Percentiles rank a stretch among this genome's conserved stretches.
Evolutionary conservation across 2,329 filamentous ascomycete species (phyloP).

Genomic region (Fusarium secorum): DNA sequence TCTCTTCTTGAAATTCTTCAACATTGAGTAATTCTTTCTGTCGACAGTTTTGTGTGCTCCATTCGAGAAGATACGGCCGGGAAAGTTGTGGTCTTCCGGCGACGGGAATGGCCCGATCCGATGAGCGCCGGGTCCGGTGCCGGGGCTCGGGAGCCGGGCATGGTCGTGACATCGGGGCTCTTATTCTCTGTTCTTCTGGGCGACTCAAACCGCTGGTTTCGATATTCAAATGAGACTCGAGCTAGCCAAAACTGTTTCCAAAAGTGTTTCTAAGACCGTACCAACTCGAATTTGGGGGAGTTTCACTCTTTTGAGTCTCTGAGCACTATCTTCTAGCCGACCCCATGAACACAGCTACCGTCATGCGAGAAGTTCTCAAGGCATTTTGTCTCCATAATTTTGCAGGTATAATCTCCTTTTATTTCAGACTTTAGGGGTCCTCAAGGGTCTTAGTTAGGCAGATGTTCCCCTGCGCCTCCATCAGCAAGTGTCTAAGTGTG

Average conservation of each 20-base stretch:
- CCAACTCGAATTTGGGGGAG: neutral
- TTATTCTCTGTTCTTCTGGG: neutral
- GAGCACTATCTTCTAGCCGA: neutral
- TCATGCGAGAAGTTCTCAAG: constrained; percentile 36
- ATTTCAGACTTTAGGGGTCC: constrained; percentile 4
- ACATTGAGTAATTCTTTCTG: constrained; percentile 24
- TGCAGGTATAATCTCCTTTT: neutral
- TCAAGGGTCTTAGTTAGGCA: constrained; percentile 29
- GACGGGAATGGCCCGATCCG: constrained; percentile 28
- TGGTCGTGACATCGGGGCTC: constrained; percentile 25
- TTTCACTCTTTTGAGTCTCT: constrained; percentile 30
- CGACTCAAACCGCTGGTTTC: neutral
- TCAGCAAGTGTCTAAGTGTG: constrained; percentile 26
- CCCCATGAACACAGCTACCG: constrained; percentile 33
- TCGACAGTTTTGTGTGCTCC: constrained; percentile 32
- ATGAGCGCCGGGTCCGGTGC: constrained; percentile 31
- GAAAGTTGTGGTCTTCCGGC: constrained; percentile 4
- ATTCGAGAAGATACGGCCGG: constrained; percentile 39
- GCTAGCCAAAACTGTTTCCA: neutral
- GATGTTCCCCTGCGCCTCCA: constrained; percentile 34
- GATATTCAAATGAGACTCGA: neutral
- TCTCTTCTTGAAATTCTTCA: constrained; percentile 34
- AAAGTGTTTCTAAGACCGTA: neutral
- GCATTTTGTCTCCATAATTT: constrained; percentile 14
- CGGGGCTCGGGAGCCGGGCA: constrained; percentile 28